Evolutionary conservation across 2,329 filamentous ascomycete species (phyloP).

Genomic region (Lasiodiplodia theobromae): DNA sequence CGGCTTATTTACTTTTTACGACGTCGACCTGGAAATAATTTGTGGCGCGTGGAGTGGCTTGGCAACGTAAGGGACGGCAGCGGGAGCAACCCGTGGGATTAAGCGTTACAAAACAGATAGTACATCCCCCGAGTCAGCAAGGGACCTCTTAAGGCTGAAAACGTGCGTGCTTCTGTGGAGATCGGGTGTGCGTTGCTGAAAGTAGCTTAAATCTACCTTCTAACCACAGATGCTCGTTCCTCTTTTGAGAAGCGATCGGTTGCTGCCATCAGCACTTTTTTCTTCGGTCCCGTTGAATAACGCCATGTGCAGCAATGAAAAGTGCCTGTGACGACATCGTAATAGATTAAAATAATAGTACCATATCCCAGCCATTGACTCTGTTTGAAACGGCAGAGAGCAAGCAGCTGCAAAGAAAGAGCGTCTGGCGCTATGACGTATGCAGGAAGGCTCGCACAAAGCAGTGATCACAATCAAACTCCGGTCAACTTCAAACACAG

Average conservation of each 20-base stretch:
- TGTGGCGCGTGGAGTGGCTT: background rate
- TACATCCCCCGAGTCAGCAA: slow-evolving; percentile 2
- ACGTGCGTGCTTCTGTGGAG: slow-evolving; percentile 3
- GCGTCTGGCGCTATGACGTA: background rate
- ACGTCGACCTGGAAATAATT: background rate
- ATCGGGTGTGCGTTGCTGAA: slow-evolving; percentile 2
- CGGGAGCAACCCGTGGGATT: background rate
- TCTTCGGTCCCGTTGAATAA: background rate
- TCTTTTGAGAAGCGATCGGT: background rate
- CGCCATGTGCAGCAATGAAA: background rate
- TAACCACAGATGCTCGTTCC: background rate
- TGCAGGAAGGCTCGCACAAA: background rate
- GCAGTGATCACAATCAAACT: background rate
- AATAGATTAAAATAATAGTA: too few relatives aligned
- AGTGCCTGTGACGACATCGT: too few relatives aligned
- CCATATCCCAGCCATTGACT: background rate
- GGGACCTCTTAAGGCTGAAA: slow-evolving; percentile 21
- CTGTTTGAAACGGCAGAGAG: background rate
- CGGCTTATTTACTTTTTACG: background rate
- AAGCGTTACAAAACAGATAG: background rate
- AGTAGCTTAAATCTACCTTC: slow-evolving; percentile 6
- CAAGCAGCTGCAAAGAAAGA: background rate
- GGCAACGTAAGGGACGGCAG: background rate
- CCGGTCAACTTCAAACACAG: slow-evolving; percentile 24
- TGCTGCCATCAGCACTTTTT: background rate